Evolutionary conservation across 2,329 filamentous ascomycete species (phyloP).

Genomic region (Hymenoscyphus fructigenus): DNA sequence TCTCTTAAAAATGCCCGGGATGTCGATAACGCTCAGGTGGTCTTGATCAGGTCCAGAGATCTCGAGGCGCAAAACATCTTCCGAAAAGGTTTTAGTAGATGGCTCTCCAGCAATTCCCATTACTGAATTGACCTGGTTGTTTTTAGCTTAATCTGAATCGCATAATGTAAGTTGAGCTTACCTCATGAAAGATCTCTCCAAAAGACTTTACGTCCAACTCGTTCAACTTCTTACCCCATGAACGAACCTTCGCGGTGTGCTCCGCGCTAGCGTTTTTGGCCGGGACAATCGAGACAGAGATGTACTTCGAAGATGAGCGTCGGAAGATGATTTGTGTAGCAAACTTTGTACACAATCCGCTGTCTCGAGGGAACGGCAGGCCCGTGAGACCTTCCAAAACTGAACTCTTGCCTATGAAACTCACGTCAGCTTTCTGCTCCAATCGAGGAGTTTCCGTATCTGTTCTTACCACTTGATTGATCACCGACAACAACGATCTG

Average conservation of each 20-base stretch:
- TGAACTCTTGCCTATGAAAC: slow-evolving; percentile 36
- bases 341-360: slow-evolving; percentile 43
- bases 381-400: slow-evolving; percentile 25
- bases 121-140: background rate
- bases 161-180: background rate
- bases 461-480: background rate
- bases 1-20: slow-evolving; percentile 54
- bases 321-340: slow-evolving; percentile 45
- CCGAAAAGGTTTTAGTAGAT: slow-evolving; percentile 12
- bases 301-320: slow-evolving; percentile 9
- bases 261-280: background rate
- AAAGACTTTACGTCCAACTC: background rate
- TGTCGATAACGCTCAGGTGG: slow-evolving; percentile 57
- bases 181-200: background rate
- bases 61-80: slow-evolving; percentile 27
- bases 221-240: background rate
- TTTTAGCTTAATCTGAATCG: background rate
- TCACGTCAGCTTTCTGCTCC: background rate
- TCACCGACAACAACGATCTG: background rate
- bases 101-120: background rate
- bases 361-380: slow-evolving; percentile 40
- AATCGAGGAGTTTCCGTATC: background rate
- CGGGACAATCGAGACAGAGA: slow-evolving; percentile 17
- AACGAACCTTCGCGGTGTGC: background rate
- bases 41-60: slow-evolving; percentile 39